Conservation (phyloP, 495 filamentous ascomycete genomes). For the Annulohypoxylon moriforme region DNA sequence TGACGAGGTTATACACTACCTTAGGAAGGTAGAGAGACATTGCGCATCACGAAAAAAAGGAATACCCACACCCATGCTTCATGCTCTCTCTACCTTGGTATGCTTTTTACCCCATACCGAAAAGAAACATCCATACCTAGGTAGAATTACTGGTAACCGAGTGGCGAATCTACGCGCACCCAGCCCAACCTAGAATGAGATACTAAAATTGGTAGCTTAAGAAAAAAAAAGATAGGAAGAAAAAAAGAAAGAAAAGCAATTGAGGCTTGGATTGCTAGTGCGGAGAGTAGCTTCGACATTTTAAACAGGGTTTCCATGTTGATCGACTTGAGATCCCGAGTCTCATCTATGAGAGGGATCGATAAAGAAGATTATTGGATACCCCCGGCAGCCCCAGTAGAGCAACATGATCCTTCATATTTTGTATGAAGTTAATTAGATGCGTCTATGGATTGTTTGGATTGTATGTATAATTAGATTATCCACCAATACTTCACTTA, state of each 20-base stretch:
- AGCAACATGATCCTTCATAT: conserved; percentile 6
- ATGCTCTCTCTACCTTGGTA: neutral
- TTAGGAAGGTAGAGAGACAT: neutral
- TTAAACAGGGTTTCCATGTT: conserved; percentile 33
- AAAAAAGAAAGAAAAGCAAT: conserved; percentile 29
- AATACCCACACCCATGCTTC: neutral
- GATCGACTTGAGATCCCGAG: conserved; percentile 43
- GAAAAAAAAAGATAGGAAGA: neutral
- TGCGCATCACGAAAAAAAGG: neutral
- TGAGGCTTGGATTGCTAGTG: conserved; percentile 18
- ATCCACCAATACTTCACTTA: neutral
- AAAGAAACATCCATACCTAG: too few relatives aligned
- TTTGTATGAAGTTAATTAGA: conserved; percentile 7
- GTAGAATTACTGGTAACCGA: neutral
- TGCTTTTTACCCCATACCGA: neutral
- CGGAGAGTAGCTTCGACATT: conserved; percentile 17
- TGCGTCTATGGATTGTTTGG: neutral
- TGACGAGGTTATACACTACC: neutral
- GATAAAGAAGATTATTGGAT: conserved; percentile 21
- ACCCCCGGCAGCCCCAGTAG: neutral
- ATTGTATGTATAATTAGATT: conserved; percentile 1
- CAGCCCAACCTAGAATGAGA: neutral
- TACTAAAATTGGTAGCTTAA: neutral
- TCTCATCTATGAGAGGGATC: conserved; percentile 38
- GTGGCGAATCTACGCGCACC: neutral